Base-by-base conservation (phyloP, 495 filamentous ascomycete species). In the Penicillium pancosmium region DNA sequence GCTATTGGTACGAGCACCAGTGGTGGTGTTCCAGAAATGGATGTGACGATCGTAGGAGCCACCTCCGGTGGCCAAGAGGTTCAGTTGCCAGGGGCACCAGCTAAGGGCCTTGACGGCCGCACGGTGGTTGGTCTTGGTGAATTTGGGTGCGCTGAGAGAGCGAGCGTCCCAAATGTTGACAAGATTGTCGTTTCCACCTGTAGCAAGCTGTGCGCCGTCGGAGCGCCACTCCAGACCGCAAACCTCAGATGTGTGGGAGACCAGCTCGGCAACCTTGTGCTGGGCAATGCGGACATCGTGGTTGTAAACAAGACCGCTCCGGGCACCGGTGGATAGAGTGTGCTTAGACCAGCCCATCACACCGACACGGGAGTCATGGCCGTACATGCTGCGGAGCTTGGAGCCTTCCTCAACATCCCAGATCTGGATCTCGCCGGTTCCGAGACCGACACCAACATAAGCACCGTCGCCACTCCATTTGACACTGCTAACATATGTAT, bases 321-420 rank as follows among this genome's bases (percentile, higher is more conserved):
- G 88, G 35, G 94, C 90, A 59, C 94, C 94, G 23, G 93, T 98
- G 13, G 94, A 97, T 48, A 99, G 83, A 52, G 93, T 88, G 72
- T 97, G 94, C 81, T 97, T 97, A 80, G 88, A 95, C 94, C 94
- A 99, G 62, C 92, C 92, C 91, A 97, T 96, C 50, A 97, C 93
- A 64, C 92, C 91, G 56, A 99, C 94, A 40, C 94, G 94, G 25
- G 92, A 90, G 63, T 97, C 94, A 67, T 99, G 94, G 51, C 93
- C 95, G 69, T 90, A 88, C 94, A 99, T 99, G 80, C 91, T 97
- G 67, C 94, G 92, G 38, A 98, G 86, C 83, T 97, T 97, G 64
- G 84, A 87, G 33, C 90, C 87, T 67, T 99, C 94, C 62, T 97
- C 91, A 21, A 97, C 94, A 64, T 99, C 94, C 94, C 94, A 99